Evolutionary conservation across 2,329 filamentous ascomycete species (phyloP).

Genomic region (Aureobasidium sp.): DNA sequence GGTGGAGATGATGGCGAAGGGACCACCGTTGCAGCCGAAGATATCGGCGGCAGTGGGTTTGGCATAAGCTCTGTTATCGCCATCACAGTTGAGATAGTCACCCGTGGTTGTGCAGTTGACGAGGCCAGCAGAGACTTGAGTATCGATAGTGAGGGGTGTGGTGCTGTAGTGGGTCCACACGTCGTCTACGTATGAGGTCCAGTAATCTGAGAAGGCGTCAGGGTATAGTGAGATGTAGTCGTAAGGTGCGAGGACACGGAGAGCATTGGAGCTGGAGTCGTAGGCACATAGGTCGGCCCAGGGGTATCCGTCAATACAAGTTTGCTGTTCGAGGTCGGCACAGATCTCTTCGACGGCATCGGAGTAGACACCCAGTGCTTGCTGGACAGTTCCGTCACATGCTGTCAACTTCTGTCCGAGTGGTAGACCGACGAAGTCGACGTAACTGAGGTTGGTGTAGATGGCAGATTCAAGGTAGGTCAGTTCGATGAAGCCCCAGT

Average conservation of each 20-base stretch:
- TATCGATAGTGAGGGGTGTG: constrained; percentile 53
- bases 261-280: constrained; percentile 27
- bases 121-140: constrained; percentile 52
- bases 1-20: constrained; percentile 44
- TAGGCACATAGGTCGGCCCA: constrained; percentile 57
- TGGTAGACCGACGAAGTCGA: constrained; percentile 35
- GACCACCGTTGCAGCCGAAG: constrained; percentile 59
- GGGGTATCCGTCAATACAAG: constrained; percentile 47
- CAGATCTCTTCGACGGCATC: constrained; percentile 53
- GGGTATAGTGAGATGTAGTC: constrained; percentile 38
- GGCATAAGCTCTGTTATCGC: constrained; percentile 42
- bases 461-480: constrained; percentile 39
- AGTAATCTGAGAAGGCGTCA: constrained; percentile 44
- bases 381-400: constrained; percentile 41
- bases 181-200: constrained; percentile 42
- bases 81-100: constrained; percentile 37
- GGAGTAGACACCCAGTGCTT: constrained; percentile 52
- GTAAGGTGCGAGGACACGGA: constrained; percentile 37
- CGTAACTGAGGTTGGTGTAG: constrained; percentile 35
- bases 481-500: constrained; percentile 41
- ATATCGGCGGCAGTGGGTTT: constrained; percentile 58
- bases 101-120: constrained; percentile 44
- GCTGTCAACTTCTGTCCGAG: constrained; percentile 49
- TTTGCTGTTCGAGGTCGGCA: constrained; percentile 48
- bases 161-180: constrained; percentile 45